phyloP scores from a whole-genome alignment of 371 early-diverging fungal genomes.

The Zychaea mexicana region DNA sequence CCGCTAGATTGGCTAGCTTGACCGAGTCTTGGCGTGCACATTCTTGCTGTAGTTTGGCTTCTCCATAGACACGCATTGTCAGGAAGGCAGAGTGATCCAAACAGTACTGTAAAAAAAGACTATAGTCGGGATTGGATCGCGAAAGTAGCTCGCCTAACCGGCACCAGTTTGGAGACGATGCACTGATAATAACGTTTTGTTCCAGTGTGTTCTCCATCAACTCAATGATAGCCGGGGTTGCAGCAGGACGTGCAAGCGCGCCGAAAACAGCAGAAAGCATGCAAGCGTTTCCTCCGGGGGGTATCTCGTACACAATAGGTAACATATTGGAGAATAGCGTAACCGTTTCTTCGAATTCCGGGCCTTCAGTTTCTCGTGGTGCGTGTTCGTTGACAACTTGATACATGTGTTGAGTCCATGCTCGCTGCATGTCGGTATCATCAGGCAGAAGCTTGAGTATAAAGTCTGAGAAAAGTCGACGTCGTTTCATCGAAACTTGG shows the following conservation, averaged over 20 bases:
- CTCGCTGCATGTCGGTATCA: not conserved
- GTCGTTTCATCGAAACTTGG: not conserved
- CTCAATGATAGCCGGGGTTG: not conserved
- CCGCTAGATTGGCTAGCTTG: slow-evolving; percentile 11
- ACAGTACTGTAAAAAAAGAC: slow-evolving; percentile 9
- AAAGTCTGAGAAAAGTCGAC: slow-evolving; percentile 10
- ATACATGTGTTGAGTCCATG: slow-evolving; percentile 8
- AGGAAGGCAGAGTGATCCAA: slow-evolving; percentile 12
- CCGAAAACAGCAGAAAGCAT: not conserved
- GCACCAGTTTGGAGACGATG: slow-evolving; percentile 6
- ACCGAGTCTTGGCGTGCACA: not conserved
- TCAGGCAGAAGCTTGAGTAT: not conserved
- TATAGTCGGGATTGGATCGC: not conserved
- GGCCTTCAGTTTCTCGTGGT: not conserved
- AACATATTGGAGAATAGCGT: not conserved
- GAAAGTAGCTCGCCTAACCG: not conserved
- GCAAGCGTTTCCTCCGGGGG: not conserved
- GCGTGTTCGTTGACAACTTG: not conserved
- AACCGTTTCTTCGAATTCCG: slow-evolving; percentile 4
- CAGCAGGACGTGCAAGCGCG: not conserved
- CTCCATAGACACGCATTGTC: slow-evolving; percentile 9
- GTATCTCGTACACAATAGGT: not conserved
- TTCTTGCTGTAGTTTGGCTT: slow-evolving; percentile 3
- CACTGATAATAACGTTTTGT: not conserved
- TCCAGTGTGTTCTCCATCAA: slow-evolving; percentile 5